Evolutionary conservation across 1,284 basidiomycete species (phyloP).

Genomic region (Lentinula novae-zelandiae): DNA sequence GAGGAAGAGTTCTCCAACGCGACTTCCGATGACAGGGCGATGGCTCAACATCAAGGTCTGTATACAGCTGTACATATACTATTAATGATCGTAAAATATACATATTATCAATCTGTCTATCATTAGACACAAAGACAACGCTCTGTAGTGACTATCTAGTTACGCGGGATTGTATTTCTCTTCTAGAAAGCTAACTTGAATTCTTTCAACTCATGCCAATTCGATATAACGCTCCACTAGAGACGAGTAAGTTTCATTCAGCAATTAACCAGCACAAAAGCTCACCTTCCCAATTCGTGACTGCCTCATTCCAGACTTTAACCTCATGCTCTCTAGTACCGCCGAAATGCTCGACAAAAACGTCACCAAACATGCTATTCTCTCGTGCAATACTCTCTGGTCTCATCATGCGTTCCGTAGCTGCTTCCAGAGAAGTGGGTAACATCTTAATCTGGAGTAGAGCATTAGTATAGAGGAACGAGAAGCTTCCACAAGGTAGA

Average conservation of each 20-base stretch:
- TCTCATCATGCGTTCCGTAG: conserved; percentile 78
- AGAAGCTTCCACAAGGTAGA: neutral
- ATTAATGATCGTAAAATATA: neutral
- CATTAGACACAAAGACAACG: neutral
- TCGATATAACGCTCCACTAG: conserved; percentile 85
- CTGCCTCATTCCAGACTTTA: conserved; percentile 80
- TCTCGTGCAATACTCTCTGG: conserved; percentile 80
- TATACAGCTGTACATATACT: too few relatives aligned
- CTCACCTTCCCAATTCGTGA: conserved; percentile 93
- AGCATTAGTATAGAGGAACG: neutral
- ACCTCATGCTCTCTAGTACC: conserved; percentile 92
- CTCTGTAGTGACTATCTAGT: too few relatives aligned
- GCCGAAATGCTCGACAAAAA: conserved; percentile 91
- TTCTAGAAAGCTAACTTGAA: neutral
- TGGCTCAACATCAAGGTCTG: too few relatives aligned
- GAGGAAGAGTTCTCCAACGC: neutral
- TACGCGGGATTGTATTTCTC: too few relatives aligned
- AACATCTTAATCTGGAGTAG: conserved; percentile 59
- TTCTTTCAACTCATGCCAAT: conserved; percentile 9
- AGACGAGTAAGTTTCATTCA: conserved; percentile 2
- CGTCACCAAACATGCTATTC: conserved; percentile 70
- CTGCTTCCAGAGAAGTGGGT: conserved; percentile 74
- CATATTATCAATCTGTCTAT: neutral
- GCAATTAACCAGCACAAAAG: conserved; percentile 1
- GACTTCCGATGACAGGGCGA: too few relatives aligned